Evolutionary conservation across 75 land plant species (phyloP).

Genomic region (Ceratopteris richardii): DNA sequence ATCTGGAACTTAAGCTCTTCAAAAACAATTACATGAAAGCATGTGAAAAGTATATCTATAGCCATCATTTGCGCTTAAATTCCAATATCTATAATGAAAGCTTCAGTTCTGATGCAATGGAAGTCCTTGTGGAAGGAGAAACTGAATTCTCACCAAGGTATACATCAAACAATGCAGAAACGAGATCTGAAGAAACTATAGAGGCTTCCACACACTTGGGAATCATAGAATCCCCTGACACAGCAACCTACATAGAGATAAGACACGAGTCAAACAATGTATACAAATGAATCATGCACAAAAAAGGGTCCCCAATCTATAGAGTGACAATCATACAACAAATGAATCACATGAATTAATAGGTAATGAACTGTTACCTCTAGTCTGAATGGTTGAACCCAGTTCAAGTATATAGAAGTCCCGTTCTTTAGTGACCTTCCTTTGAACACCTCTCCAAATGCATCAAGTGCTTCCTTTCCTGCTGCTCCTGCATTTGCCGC

Average conservation of each 20-base stretch:
- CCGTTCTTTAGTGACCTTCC: slow-evolving; percentile 49
- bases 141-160: slow-evolving; percentile 59
- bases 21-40: too few species aligned
- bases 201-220: slow-evolving; percentile 37
- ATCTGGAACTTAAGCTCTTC: too few species aligned
- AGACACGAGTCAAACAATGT: too few species aligned
- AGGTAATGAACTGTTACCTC: slow-evolving; percentile 42
- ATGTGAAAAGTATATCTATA: too few species aligned
- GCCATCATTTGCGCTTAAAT: too few species aligned
- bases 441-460: slow-evolving; percentile 46
- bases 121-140: slow-evolving; percentile 53
- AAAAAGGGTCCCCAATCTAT: too few species aligned
- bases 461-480: slow-evolving; percentile 54
- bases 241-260: slow-evolving; percentile 56
- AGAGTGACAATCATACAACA: too few species aligned
- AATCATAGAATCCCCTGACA: slow-evolving; percentile 29
- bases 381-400: slow-evolving; percentile 59
- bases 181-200: slow-evolving; percentile 42
- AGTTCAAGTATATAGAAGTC: slow-evolving; percentile 52
- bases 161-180: slow-evolving; percentile 50
- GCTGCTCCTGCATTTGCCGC: slow-evolving; percentile 24
- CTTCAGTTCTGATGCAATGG: slow-evolving; percentile 37
- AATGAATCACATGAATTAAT: too few species aligned
- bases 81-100: not conserved
- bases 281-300: not conserved